These are phyloP conservation scores for Aspergillus versicolor DNA, from an alignment of 2,329 filamentous ascomycete species.

Conservation along the genomic window DNA sequence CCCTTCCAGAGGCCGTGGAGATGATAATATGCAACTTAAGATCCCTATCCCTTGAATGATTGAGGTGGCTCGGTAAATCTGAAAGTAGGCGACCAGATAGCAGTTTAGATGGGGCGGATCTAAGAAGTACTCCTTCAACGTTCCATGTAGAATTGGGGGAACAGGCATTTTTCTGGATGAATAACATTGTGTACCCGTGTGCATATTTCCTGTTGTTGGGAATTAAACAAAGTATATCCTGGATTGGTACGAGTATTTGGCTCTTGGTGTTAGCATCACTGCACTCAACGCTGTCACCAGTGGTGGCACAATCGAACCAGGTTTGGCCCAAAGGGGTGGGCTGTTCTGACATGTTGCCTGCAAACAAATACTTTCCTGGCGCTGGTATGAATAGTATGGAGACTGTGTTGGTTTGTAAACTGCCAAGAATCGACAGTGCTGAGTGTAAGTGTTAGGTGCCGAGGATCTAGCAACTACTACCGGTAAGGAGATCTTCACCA, in stretches of 20 bases:
- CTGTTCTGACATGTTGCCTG: not conserved
- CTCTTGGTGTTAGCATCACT: too few species aligned
- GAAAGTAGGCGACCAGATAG: conserved; percentile 9
- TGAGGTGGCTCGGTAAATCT: conserved; percentile 24
- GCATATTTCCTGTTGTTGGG: not conserved
- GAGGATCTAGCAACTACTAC: too few species aligned
- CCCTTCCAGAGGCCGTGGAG: conserved; percentile 65
- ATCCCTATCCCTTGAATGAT: not conserved
- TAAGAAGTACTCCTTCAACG: not conserved
- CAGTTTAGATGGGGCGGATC: not conserved
- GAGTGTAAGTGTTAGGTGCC: too few species aligned
- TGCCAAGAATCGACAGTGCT: too few species aligned
- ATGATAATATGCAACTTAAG: conserved; percentile 59
- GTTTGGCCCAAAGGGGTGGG: not conserved
- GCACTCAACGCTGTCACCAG: not conserved
- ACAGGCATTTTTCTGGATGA: not conserved
- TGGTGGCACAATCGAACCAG: not conserved
- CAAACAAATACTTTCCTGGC: too few species aligned
- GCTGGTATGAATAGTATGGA: too few species aligned
- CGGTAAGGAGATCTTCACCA: too few species aligned
- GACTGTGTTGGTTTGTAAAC: too few species aligned
- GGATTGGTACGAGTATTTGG: not conserved
- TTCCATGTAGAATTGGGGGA: not conserved
- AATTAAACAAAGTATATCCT: conserved; percentile 2
- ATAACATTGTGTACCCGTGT: not conserved